Evolutionary conservation across 148 eudicot species (phyloP), one percentile per base, ranked within the genome.

Genomic region (Fallopia convolvulus): DNA sequence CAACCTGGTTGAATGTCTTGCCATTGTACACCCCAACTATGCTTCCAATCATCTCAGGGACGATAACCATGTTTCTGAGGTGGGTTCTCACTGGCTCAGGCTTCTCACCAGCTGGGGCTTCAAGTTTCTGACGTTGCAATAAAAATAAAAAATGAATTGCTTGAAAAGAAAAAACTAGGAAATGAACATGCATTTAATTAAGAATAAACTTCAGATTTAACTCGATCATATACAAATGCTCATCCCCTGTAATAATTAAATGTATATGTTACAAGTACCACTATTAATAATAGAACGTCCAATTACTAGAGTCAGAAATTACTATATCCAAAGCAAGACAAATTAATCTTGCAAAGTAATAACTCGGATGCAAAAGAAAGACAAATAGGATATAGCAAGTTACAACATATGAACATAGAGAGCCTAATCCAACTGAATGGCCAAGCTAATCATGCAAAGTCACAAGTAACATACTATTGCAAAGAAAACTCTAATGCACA

Each of bases 1-100:
- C 91, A 81, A 88, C 81, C 58, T 80, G 82, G 48, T 82, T 88
- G 83, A 86, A 86, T 20, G 86, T 84, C 83, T 88, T 88, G n/a
- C 91, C 91, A 23, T 86, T 88, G 86, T 88, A 88, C 33, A 88
- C 87, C 3, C 91, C 91, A 18, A 88, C 36, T 6, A 88, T 81
- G 63, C 89, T 86, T 32, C 89, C 91, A 23, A 89, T 89, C 91
- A 89, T 89, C 86, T 89, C 92, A 30, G 92, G 92, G 0, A 89
- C 92, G 12, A 89, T 89, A 63, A 89, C 83, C 92, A 89, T 89
- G 76, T 85, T 87, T 0, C 89, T 68, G 50, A 89, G 79, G 84
- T 86, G 89, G 15, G 89, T 86, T 58, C 82, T 83, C 30, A 88
- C 87, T 14, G 82, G 79, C 5, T 83, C 86, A 58, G 91, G 91